Conservation (phyloP, 208 protist genomes). For the Trichomonas gallinae region DNA sequence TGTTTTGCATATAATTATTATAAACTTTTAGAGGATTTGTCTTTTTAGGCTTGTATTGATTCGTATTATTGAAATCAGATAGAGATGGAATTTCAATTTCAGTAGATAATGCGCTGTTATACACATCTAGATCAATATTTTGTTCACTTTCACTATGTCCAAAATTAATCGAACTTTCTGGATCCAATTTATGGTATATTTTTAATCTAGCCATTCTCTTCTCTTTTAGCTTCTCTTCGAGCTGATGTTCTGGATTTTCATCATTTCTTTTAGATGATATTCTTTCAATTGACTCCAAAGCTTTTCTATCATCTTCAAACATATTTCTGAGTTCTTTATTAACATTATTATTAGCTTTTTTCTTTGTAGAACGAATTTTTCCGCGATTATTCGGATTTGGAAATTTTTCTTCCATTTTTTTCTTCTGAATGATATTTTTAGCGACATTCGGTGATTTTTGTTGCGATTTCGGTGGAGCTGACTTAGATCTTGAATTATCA, state of each 20-base stretch:
- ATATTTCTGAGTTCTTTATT: neutral
- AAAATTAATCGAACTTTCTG: neutral
- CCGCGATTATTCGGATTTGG: neutral
- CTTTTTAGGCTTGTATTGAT: neutral
- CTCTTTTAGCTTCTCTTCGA: neutral
- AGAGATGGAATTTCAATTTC: neutral
- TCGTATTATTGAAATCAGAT: neutral
- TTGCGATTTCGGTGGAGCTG: neutral
- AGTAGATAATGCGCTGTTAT: neutral
- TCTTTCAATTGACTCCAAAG: neutral
- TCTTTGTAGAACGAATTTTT: neutral
- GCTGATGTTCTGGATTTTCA: neutral
- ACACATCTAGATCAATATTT: neutral
- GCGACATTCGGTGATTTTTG: neutral
- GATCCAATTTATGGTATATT: neutral
- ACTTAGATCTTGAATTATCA: neutral
- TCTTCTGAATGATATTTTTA: neutral
- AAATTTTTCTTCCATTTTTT: neutral
- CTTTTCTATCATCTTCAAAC: neutral
- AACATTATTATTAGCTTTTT: neutral
- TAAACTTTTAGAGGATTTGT: neutral
- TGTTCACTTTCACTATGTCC: neutral
- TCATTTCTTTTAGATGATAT: neutral
- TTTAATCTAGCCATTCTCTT: neutral
- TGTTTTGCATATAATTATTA: neutral